These are phyloP conservation scores for Sphenostylis stenocarpa DNA, from an alignment of 306 rosid genomes.

Conservation along the genomic window DNA sequence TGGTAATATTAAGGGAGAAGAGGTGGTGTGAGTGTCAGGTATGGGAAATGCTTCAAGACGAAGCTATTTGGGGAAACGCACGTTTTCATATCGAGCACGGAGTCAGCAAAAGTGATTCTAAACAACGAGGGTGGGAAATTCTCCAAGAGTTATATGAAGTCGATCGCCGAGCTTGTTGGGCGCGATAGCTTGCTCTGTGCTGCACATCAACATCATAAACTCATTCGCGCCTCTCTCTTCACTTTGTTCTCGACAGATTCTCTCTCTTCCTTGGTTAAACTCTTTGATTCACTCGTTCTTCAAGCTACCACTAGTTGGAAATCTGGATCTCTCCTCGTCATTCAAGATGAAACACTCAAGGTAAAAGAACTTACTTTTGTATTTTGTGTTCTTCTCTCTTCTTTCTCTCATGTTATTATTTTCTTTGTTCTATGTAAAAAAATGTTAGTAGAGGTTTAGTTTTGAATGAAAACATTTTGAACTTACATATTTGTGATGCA, in stretches of 20 bases:
- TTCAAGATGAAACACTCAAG: slow-evolving; percentile 72
- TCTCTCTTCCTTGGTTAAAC: slow-evolving; percentile 46
- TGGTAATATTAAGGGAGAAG: no score
- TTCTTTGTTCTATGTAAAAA: no score
- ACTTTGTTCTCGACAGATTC: slow-evolving; percentile 48
- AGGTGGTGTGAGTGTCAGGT: slow-evolving; percentile 34
- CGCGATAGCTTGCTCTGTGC: slow-evolving; percentile 69
- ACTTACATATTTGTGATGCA: no score
- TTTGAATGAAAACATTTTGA: no score
- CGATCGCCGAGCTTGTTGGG: slow-evolving; percentile 69
- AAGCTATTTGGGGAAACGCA: slow-evolving; percentile 70
- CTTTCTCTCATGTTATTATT: no score
- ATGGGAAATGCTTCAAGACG: slow-evolving; percentile 80
- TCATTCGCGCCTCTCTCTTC: slow-evolving; percentile 54
- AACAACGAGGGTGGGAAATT: slow-evolving; percentile 63
- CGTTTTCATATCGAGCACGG: slow-evolving; percentile 65
- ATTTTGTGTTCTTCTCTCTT: no score
- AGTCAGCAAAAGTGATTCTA: slow-evolving; percentile 62
- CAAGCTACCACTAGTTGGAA: slow-evolving; percentile 56
- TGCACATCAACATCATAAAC: slow-evolving; percentile 59
- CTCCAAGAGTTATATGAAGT: slow-evolving; percentile 67
- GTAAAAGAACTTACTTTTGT: no score
- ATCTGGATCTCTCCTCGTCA: slow-evolving; percentile 38
- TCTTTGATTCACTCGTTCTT: slow-evolving; percentile 54
- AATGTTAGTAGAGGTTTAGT: no score